Evolutionary conservation across 2,329 filamentous ascomycete genomes (phyloP).

Genomic region (Aspergillus floridensis): DNA sequence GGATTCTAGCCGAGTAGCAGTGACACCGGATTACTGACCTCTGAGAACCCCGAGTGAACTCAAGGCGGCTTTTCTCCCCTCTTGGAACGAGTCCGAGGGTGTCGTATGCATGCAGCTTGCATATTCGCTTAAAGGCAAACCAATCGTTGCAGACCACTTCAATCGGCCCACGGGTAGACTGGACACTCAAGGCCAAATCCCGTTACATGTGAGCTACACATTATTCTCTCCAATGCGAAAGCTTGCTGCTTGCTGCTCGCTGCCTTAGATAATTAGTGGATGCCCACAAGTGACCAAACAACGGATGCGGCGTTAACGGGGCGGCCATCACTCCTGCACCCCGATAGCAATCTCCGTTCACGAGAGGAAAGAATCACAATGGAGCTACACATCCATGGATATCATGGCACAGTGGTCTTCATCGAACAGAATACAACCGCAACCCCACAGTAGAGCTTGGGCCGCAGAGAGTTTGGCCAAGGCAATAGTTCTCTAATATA

Average conservation of each 20-base stretch:
- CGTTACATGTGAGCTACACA: neutral
- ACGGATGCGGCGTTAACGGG: neutral
- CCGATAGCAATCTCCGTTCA: too few relatives aligned
- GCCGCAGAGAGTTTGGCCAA: neutral
- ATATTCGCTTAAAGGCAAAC: neutral
- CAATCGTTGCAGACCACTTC: neutral
- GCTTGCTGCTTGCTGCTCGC: neutral
- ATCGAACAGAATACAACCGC: neutral
- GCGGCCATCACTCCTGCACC: neutral
- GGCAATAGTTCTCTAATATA: neutral
- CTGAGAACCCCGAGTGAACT: neutral
- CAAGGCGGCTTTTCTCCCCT: neutral
- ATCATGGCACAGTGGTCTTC: neutral
- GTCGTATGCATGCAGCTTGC: constrained; percentile 12
- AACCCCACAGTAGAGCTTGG: neutral
- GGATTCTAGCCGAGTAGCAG: constrained; percentile 2
- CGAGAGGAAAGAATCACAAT: neutral
- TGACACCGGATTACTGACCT: constrained; percentile 11
- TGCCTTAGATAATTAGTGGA: neutral
- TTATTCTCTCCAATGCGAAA: neutral
- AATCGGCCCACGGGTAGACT: neutral
- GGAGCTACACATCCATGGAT: too few relatives aligned
- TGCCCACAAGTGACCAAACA: neutral
- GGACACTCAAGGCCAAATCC: neutral
- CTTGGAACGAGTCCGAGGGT: constrained; percentile 2